Base-by-base conservation (phyloP, 2,329 filamentous ascomycete species). In the Trichoderma breve region DNA sequence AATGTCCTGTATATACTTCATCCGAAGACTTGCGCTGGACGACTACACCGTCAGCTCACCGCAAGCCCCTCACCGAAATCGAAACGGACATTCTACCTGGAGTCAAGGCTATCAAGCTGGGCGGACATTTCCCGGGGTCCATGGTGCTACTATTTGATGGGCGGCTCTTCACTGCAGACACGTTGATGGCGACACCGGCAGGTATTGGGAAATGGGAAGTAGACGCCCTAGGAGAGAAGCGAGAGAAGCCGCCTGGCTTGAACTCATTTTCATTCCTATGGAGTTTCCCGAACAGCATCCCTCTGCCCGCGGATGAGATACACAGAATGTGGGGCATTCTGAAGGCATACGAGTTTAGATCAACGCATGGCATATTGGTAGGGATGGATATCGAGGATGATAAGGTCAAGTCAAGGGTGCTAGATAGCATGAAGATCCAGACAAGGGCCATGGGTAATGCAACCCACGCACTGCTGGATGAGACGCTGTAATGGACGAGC, bases 121-220 rank as follows among this genome's bases (percentile, higher is more conserved):
- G 93, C 0, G 93, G 93, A 0, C 93, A 97, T 82, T 96, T 96
- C 76, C 91, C 91, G 0, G 93, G 93, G 0, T 93, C 90, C 74
- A 81, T 92, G 72, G 89, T 94, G 3, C 78, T 93, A 73, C 85
- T 91, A 28, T 92, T 88, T 80, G 85, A 86, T 21, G 80, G 82
- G 1, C 86, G 85, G 62, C 81, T 96, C n/a, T 86, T 95, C 72
- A 86, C 94, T 71, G 93, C 93, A 6, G 93, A 97, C 81, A 93
- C 92, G 3, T 86, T 96, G 62, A 85, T 93, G 74, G 92, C 90
- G 28, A 91, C 92, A 4, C 91, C 92, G 0, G 85, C 86, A 4
- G 87, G 87, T 0, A 72, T 87, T 4, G 79, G 80, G 0, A 74
- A 73, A n/a, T 88, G 86, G 85, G 79, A 80, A 0, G 78, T 79